Percentiles rank a stretch among this genome's conserved stretches.
phyloP scores from a whole-genome alignment of 345 rosid genomes.

The Citropsis articulata region DNA sequence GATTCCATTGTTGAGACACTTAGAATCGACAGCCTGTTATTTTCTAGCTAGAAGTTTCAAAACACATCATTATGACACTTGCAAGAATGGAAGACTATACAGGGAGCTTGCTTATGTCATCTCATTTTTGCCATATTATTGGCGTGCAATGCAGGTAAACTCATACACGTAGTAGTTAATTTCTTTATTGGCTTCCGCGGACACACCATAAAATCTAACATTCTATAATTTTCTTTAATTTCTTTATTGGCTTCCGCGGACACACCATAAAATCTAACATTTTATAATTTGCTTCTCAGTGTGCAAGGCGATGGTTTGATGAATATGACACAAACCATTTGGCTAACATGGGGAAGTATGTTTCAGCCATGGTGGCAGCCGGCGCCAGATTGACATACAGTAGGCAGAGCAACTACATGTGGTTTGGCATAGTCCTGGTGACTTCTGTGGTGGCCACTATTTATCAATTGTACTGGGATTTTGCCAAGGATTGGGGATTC shows the following conservation, averaged over 20 bases:
- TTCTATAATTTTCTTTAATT: not conserved
- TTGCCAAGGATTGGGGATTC: conserved; percentile 91
- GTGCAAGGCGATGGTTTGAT: conserved; percentile 91
- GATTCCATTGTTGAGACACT: conserved; percentile 83
- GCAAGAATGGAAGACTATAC: conserved; percentile 61
- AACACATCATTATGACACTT: conserved; percentile 64
- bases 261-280: not conserved
- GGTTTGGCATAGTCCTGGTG: conserved; percentile 57
- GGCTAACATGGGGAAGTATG: conserved; percentile 96
- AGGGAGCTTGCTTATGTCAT: conserved; percentile 75
- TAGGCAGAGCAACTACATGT: conserved; percentile 37
- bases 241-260: not conserved
- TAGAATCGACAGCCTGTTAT: conserved; percentile 85
- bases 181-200: not conserved
- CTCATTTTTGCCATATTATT: conserved; percentile 84
- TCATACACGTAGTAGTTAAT: not conserved
- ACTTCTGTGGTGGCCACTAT: conserved; percentile 69
- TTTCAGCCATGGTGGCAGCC: conserved; percentile 95
- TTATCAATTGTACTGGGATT: conserved; percentile 97
- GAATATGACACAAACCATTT: conserved; percentile 62
- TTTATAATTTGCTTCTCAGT: conserved; percentile 33
- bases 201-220: not conserved
- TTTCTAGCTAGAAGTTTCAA: conserved; percentile 68
- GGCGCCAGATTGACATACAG: conserved; percentile 81
- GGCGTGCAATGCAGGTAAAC: conserved; percentile 96